Base-by-base conservation (phyloP, 1,284 basidiomycete genomes). In the Cystobasidiaceae sp. region DNA sequence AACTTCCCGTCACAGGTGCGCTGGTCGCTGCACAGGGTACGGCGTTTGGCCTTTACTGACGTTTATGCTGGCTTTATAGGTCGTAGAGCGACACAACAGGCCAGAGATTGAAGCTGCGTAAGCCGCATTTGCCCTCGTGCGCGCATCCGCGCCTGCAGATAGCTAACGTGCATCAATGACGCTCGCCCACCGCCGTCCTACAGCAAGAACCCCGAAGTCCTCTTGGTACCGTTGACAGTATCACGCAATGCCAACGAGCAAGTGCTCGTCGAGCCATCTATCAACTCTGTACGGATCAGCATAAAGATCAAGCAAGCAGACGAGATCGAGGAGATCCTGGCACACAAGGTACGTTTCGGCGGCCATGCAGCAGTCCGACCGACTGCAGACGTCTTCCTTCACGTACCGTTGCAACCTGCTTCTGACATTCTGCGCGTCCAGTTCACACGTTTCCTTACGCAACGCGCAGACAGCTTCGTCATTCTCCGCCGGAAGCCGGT, bases 251-350 rank as follows among this genome's bases (percentile, higher is more conserved):
- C 97, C 79, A 89, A 92, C 73, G 96, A 99, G 77, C 86, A 88
- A 67, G 94, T 98, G 67, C 81, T 97, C 71, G 93, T 99, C 78
- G 96, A 99, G 78, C 88, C 94, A 0, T 91, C 89, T 0, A 86
- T 98, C 79, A 99, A 99, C 80, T 96, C 93, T 1, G 89, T 98
- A 74, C 86, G 96, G 32, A 81, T 99, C 69, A 90, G 87, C 77
- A 97, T 99, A 80, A 90, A 87, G 79, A 97, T 99, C 78, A 99
- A 99, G 79, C 96, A 99, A 77, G 93, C 96, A 28, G 96, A 99
- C 78, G 96, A 99, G 79, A 97, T 97, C 71, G 96, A 99, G 78
- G 85, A 89, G 67, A 96, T 98, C 71, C 81, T 99, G 45, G 96
- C 92, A 75, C 49, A 67, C 46, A 64, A 68, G 60, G 66, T 58